These are phyloP conservation scores for Climacium dendroides DNA, from an alignment of 225 moss, liverwort and hornwort genomes.

Conservation along the genomic window DNA sequence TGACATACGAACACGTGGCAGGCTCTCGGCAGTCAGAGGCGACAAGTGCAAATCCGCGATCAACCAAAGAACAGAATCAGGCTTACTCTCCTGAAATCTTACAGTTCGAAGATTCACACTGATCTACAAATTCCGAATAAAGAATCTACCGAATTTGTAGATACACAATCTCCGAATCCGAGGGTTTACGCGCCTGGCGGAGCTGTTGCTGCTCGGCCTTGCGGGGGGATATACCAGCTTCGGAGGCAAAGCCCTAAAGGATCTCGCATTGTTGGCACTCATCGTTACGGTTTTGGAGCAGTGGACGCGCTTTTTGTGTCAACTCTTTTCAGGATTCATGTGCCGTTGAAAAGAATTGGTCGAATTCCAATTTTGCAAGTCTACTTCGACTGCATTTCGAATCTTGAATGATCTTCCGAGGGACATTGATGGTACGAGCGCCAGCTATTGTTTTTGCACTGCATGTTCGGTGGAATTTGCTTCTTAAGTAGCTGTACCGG, in stretches of 20 bases:
- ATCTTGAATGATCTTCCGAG: background rate
- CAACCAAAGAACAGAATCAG: background rate
- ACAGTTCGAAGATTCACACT: fast-evolving
- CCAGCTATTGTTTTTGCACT: background rate
- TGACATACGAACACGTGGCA: background rate
- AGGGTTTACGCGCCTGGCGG: background rate
- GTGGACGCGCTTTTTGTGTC: too few relatives aligned
- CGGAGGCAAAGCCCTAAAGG: background rate
- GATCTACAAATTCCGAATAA: background rate
- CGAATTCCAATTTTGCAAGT: background rate
- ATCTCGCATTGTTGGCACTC: background rate
- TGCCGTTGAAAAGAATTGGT: background rate
- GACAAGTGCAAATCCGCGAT: background rate
- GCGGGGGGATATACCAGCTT: background rate
- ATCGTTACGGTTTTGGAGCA: background rate
- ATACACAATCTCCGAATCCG: background rate
- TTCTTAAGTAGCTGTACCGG: background rate
- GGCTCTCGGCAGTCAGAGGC: background rate
- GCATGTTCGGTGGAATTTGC: background rate
- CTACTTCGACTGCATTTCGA: background rate
- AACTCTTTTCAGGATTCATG: background rate
- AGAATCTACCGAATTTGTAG: fast-evolving
- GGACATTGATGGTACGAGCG: background rate
- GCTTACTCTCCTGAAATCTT: background rate
- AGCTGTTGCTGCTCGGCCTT: background rate